Percentiles rank a stretch among this genome's conserved stretches.
Evolutionary conservation across 345 rosid genomes (phyloP).

Genomic region (Lepidium sativum): DNA sequence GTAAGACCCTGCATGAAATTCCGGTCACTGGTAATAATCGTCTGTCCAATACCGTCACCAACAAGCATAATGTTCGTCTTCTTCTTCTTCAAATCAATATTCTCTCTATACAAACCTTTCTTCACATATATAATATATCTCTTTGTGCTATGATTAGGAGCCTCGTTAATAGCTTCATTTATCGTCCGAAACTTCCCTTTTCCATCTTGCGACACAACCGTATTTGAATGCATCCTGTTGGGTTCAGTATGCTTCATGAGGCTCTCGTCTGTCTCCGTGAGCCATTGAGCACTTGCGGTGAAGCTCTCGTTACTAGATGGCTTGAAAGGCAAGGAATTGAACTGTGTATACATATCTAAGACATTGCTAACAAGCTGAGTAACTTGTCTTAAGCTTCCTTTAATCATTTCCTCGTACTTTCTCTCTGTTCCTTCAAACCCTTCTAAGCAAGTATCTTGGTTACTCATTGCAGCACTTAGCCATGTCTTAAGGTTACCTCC

Average conservation of each 20-base stretch:
- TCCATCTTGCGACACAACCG: constrained; percentile 61
- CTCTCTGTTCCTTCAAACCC: constrained; percentile 85
- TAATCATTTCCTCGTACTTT: constrained; percentile 44
- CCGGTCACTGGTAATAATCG: constrained; percentile 56
- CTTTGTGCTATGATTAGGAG: constrained; percentile 61
- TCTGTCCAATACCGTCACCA: constrained; percentile 72
- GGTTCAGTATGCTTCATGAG: constrained; percentile 32
- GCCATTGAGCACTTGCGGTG: constrained; percentile 43
- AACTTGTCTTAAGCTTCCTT: constrained; percentile 70
- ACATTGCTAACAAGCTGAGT: constrained; percentile 65
- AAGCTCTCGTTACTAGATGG: constrained; percentile 34
- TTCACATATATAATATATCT: constrained; percentile 59
- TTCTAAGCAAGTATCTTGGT: constrained; percentile 90
- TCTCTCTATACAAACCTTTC: constrained; percentile 70
- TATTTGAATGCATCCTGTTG: constrained; percentile 28
- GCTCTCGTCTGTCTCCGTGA: constrained; percentile 48
- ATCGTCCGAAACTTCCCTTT: constrained; percentile 59
- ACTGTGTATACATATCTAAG: constrained; percentile 40
- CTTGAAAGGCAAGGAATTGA: constrained; percentile 61
- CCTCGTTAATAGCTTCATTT: constrained; percentile 56
- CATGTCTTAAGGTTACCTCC: constrained; percentile 77
- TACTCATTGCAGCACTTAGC: constrained; percentile 83
- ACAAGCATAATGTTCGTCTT: constrained; percentile 65
- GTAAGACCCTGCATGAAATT: constrained; percentile 91
- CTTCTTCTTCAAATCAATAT: constrained; percentile 66